Evolutionary conservation across 2,329 filamentous ascomycete species (phyloP).

Genomic region (Diaporthe sp.): DNA sequence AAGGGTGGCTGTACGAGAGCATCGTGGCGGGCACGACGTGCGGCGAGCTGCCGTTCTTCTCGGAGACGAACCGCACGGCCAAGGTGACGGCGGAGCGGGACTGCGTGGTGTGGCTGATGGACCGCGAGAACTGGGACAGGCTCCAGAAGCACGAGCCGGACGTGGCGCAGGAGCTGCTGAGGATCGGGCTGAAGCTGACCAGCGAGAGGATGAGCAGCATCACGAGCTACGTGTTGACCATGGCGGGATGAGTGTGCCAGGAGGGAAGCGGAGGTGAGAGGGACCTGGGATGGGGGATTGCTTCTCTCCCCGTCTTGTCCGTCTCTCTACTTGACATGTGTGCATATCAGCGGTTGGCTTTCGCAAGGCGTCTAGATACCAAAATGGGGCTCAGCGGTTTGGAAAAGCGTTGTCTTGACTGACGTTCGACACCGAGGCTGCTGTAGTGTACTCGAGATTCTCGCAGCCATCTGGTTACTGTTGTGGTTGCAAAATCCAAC

Average conservation of each 20-base stretch:
- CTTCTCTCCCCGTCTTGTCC: neutral
- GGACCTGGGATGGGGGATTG: neutral
- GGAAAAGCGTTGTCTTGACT: constrained; percentile 1
- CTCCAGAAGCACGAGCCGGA: constrained; percentile 79
- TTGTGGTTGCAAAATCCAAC: neutral
- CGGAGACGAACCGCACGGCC: constrained; percentile 86
- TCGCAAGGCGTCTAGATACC: constrained; percentile 11
- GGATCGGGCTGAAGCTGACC: constrained; percentile 90
- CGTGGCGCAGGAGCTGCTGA: constrained; percentile 84
- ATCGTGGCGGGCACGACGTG: constrained; percentile 96
- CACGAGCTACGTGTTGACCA: constrained; percentile 65
- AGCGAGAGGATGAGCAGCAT: constrained; percentile 88
- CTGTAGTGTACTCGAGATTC: neutral
- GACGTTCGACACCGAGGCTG: neutral
- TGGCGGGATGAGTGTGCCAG: constrained; percentile 51
- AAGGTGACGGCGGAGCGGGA: constrained; percentile 86
- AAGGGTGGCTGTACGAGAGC: constrained; percentile 88
- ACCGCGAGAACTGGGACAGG: constrained; percentile 74
- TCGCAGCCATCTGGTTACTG: neutral
- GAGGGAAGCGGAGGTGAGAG: neutral
- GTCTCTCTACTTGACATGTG: neutral
- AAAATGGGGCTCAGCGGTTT: constrained; percentile 6
- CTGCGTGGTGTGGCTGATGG: constrained; percentile 85
- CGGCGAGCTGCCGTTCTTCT: constrained; percentile 96
- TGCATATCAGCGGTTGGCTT: constrained; percentile 12